A percentile compares a stretch with the other conserved stretches of the same genome.
These are phyloP conservation scores for Ceratocystis harringtonii DNA, from an alignment of 2,329 filamentous ascomycete species.

Conservation along the genomic window DNA sequence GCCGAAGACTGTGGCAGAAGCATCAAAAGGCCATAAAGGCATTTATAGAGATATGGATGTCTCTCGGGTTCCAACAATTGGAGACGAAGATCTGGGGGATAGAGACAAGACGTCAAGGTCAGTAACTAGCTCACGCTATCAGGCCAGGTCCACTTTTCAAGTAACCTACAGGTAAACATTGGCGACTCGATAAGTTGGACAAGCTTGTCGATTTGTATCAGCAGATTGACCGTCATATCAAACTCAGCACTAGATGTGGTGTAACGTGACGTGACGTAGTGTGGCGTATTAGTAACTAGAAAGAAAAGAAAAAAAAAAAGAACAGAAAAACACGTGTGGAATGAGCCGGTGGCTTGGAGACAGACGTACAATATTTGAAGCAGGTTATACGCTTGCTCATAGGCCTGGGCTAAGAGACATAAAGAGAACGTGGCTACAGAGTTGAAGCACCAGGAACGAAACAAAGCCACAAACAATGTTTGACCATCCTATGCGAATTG, in stretches of 20 bases:
- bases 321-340: neutral
- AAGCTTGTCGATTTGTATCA: constrained; percentile 97
- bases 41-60: constrained; percentile 92
- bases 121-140: neutral
- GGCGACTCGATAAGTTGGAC: constrained; percentile 94
- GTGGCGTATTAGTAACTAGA: too few relatives aligned
- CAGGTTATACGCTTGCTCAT: constrained; percentile 93
- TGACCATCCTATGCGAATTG: constrained; percentile 57
- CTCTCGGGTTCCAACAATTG: constrained; percentile 91
- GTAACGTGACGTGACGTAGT: neutral
- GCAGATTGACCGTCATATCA: constrained; percentile 96
- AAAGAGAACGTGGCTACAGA: constrained; percentile 94
- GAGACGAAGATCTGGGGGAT: constrained; percentile 61
- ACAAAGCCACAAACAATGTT: constrained; percentile 84
- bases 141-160: neutral
- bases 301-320: too few relatives aligned
- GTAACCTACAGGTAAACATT: constrained; percentile 74
- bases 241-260: constrained; percentile 57
- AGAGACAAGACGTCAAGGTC: neutral
- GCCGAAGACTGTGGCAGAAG: constrained; percentile 94
- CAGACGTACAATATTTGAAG: constrained; percentile 77
- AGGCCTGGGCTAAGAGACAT: constrained; percentile 88
- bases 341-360: neutral
- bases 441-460: constrained; percentile 96
- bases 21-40: constrained; percentile 93